Conservation (phyloP, 768 basidiomycete genomes). For the Neoboletus brunneissimus region DNA sequence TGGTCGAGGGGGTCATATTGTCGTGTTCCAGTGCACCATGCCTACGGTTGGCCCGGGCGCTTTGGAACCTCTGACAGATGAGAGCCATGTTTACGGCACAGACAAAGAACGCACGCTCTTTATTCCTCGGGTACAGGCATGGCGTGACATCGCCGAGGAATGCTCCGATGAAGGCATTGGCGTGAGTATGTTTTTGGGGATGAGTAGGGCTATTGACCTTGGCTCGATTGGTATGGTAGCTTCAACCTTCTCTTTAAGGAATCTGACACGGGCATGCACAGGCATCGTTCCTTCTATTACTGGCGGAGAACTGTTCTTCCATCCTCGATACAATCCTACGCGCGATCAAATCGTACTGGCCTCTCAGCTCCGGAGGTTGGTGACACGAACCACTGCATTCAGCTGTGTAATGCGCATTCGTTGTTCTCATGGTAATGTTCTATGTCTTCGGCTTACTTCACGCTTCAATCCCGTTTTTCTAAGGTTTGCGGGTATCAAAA, state of each 20-base stretch:
- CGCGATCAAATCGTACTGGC: constrained; percentile 63
- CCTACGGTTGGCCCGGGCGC: constrained; percentile 75
- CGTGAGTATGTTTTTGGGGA: constrained; percentile 85
- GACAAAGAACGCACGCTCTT: constrained; percentile 86
- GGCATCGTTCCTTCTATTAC: constrained; percentile 68
- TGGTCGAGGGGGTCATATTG: constrained; percentile 73
- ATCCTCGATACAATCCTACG: constrained; percentile 78
- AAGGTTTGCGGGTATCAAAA: constrained; percentile 63
- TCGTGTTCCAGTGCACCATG: constrained; percentile 66
- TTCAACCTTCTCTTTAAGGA: constrained; percentile 1
- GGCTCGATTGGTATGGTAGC: constrained; percentile 69
- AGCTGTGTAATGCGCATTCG: constrained; percentile 80
- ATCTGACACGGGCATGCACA: constrained; percentile 23
- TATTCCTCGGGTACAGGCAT: constrained; percentile 69
- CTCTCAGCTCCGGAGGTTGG: constrained; percentile 73
- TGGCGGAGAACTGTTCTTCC: constrained; percentile 90
- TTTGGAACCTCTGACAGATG: constrained; percentile 53
- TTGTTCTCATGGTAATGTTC: constrained; percentile 70
- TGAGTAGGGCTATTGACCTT: constrained; percentile 76
- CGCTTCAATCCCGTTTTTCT: constrained; percentile 3
- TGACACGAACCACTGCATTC: constrained; percentile 71
- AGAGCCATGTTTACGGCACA: constrained; percentile 71
- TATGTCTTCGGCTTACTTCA: constrained; percentile 5
- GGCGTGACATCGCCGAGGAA: constrained; percentile 84
- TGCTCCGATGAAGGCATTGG: constrained; percentile 89